phyloP scores from a whole-genome alignment of 2,329 filamentous ascomycete genomes.

The Xylariaceae sp. region DNA sequence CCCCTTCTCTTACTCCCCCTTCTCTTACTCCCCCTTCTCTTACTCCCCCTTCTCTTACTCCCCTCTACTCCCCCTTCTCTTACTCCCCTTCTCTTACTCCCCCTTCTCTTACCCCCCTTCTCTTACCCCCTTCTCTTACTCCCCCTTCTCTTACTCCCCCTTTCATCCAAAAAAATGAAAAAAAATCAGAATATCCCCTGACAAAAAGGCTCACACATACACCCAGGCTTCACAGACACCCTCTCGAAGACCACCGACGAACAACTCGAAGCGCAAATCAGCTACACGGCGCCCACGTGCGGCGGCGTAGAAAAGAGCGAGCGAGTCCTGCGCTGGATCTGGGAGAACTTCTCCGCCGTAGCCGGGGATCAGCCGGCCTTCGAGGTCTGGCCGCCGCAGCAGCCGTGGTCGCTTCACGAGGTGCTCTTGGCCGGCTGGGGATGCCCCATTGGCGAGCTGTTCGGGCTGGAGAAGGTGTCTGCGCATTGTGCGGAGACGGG shows the following conservation, averaged over 20 bases:
- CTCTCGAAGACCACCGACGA: conserved; percentile 34
- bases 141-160: no score
- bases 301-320: conserved; percentile 44
- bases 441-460: conserved; percentile 46
- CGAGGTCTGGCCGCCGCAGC: conserved; percentile 34
- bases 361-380: conserved; percentile 41
- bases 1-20: no score
- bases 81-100: no score
- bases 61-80: neutral
- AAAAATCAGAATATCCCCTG: no score
- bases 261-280: conserved; percentile 35
- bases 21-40: no score
- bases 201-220: no score
- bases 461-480: conserved; percentile 42
- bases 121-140: no score
- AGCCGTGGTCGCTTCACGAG: conserved; percentile 36
- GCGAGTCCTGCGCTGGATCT: conserved; percentile 37
- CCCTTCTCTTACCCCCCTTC: no score
- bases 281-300: conserved; percentile 38
- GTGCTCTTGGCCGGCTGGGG: conserved; percentile 45
- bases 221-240: conserved; percentile 38
- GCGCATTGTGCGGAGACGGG: conserved; percentile 33
- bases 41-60: no score
- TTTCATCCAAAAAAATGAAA: no score
- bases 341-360: conserved; percentile 39